These are phyloP conservation scores for Candida glucosophila DNA, from an alignment of 1,139 yeast species.

Conservation along the genomic window DNA sequence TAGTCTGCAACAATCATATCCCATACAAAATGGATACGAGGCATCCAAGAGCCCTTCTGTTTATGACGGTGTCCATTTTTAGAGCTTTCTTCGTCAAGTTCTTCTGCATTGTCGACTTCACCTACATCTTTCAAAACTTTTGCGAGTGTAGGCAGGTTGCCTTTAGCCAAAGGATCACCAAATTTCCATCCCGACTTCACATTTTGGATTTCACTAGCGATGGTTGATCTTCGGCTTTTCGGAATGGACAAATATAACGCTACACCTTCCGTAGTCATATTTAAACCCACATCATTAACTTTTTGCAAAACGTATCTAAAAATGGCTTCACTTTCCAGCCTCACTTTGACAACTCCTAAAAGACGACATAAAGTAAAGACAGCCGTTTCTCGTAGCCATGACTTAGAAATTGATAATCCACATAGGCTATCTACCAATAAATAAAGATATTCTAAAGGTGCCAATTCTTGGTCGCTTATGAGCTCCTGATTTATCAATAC, in stretches of 20 bases:
- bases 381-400: slow-evolving; percentile 84
- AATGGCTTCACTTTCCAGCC: slow-evolving; percentile 9
- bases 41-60: slow-evolving; percentile 67
- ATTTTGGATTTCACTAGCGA: slow-evolving; percentile 18
- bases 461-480: slow-evolving; percentile 21
- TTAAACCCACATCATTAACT: slow-evolving; percentile 46
- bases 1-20: slow-evolving; percentile 44
- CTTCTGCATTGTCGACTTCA: slow-evolving; percentile 27
- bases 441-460: slow-evolving; percentile 19
- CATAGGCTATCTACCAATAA: slow-evolving; percentile 39
- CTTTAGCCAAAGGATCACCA: slow-evolving; percentile 63
- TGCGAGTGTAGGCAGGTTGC: slow-evolving; percentile 52
- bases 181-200: slow-evolving; percentile 50
- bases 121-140: slow-evolving; percentile 63
- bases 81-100: slow-evolving; percentile 21
- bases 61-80: slow-evolving; percentile 16
- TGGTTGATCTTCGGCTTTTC: slow-evolving; percentile 14
- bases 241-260: slow-evolving; percentile 57
- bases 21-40: slow-evolving; percentile 83
- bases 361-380: slow-evolving; percentile 62
- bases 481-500: slow-evolving; percentile 55
- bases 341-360: slow-evolving; percentile 9
- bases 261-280: slow-evolving; percentile 71
- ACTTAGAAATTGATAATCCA: slow-evolving; percentile 54
- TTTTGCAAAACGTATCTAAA: slow-evolving; percentile 25